Base-by-base conservation (phyloP, 495 filamentous ascomycete genomes). In the Astrocystis sublimbata region DNA sequence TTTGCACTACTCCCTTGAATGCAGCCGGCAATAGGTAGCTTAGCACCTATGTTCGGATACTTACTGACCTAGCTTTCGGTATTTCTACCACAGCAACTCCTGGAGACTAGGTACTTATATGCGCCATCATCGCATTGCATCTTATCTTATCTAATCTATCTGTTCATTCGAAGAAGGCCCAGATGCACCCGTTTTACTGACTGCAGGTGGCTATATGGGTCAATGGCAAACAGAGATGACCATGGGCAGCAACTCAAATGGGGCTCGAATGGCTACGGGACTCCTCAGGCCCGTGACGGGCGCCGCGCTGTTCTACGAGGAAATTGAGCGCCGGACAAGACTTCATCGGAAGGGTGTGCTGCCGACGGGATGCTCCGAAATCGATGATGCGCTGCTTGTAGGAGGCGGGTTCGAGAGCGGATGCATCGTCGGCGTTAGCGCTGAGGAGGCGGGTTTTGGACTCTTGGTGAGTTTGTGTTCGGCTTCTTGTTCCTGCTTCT, bases 351-450 rank as follows among this genome's bases (percentile, higher is more conserved):
- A 38, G 3, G 73, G 71, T 0, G 58, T 59, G 2, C 35, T 76
- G 23, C 28, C 50, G 46, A 79, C 71, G 1, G 80, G 78, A 21
- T 80, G 78, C 54, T 30, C 12, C 10, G 79, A 77, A 43, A 65
- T 85, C 28, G 81, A 85, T 66, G 69, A 77, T 3, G 38, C 73
- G 19, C 67, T 81, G 10, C 66, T 84, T 15, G 60, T 82, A 9
- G 61, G 75, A 13, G 76, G 74, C 17, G 80, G 81, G 12, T 67
- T 82, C 4, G 74, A 80, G 65, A 64, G 76, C 12, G 82, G 81
- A 1, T 61, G 67, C n/a, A 77, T 85, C 0, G 75, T 82, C 0
- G 83, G 81, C 0, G 56, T 84, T 36, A 85, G 81, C 33, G 60
- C 72, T 0, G 79, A 83, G 66, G 74, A 73, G 8, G 73, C 67